Evolutionary conservation across 192 early-diverging fungal species (phyloP).

Genomic region (Rhizophagus sp.): DNA sequence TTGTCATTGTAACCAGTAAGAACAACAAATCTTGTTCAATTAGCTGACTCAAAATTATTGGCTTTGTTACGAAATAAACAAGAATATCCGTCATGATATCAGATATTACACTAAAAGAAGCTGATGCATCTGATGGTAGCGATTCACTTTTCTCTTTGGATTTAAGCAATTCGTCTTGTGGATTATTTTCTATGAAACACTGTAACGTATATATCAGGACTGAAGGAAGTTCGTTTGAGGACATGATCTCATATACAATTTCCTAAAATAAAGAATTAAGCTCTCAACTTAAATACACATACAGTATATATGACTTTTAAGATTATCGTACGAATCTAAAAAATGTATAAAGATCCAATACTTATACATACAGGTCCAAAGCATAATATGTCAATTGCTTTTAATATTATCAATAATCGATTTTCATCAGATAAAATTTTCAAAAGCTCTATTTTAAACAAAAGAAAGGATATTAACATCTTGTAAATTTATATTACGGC

Average conservation of each 20-base stretch:
- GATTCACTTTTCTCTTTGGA: neutral
- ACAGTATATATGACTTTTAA: neutral
- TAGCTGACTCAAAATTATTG: conserved; percentile 33
- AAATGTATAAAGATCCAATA: neutral
- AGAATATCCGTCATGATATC: conserved; percentile 39
- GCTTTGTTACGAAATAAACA: conserved; percentile 37
- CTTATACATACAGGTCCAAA: conserved; percentile 49
- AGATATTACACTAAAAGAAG: conserved; percentile 31
- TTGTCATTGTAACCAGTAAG: conserved; percentile 37
- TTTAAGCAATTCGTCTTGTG: neutral
- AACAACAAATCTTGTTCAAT: conserved; percentile 44
- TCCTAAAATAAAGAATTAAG: neutral
- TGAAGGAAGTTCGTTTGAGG: conserved; percentile 41
- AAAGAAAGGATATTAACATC: neutral
- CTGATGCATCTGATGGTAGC: neutral
- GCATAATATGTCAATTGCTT: conserved; percentile 46
- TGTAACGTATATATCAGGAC: conserved; percentile 43
- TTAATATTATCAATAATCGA: conserved; percentile 43
- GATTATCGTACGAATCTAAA: neutral
- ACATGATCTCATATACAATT: conserved; percentile 28
- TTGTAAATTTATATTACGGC: neutral
- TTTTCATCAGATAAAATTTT: conserved; percentile 36
- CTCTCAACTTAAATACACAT: neutral
- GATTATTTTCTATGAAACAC: conserved; percentile 43
- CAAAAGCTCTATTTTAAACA: conserved; percentile 34